These are phyloP conservation scores for Moniliophthora roreri DNA, from an alignment of 1,284 basidiomycete species.

Conservation along the genomic window DNA sequence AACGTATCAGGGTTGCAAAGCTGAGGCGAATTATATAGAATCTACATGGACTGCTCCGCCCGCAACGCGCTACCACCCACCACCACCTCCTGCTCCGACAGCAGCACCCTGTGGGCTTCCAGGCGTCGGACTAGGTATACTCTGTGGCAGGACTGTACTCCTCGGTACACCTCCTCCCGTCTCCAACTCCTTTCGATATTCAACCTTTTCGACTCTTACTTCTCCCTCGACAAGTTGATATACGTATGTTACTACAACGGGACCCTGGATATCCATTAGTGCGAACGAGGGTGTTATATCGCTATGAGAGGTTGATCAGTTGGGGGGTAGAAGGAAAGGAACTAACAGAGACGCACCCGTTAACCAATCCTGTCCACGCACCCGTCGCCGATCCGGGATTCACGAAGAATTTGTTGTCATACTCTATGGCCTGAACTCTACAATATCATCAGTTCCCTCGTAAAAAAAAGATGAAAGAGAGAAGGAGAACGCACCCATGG, in stretches of 20 bases:
- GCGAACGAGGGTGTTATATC: conserved; percentile 74
- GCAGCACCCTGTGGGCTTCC: conserved; percentile 24
- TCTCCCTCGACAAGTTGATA: conserved; percentile 94
- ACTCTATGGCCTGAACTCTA: conserved; percentile 93
- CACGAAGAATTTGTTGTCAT: conserved; percentile 91
- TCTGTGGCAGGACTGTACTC: conserved; percentile 41
- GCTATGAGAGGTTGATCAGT: conserved; percentile 21
- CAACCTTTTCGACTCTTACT: conserved; percentile 85
- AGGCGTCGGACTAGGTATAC: conserved; percentile 39
- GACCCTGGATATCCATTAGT: conserved; percentile 92
- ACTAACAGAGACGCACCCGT: conserved; percentile 46
- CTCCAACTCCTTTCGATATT: conserved; percentile 72
- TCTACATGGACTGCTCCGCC: no score
- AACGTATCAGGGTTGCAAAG: no score
- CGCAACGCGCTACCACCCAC: background rate
- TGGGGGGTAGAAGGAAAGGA: conserved; percentile 13
- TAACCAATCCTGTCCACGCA: conserved; percentile 83
- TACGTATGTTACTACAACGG: conserved; percentile 93
- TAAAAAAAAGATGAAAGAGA: background rate
- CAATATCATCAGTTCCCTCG: background rate
- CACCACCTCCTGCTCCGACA: conserved; percentile 8
- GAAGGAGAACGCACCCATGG: conserved; percentile 68
- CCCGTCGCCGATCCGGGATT: conserved; percentile 97
- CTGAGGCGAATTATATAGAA: no score
- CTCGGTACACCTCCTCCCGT: conserved; percentile 29